phyloP scores from a whole-genome alignment of 768 basidiomycete genomes.

The Suillus bovinus region DNA sequence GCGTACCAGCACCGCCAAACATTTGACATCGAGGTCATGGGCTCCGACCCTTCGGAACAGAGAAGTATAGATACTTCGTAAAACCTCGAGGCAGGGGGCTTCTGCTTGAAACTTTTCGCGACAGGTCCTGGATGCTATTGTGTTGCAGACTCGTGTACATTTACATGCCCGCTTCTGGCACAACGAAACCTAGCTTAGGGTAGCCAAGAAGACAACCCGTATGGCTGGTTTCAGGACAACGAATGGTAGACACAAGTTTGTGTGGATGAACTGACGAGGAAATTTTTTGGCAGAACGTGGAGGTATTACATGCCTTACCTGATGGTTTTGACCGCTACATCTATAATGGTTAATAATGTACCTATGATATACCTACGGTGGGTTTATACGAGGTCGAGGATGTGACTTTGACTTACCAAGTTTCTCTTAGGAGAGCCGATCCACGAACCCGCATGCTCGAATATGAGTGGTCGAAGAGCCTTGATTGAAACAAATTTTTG shows the following conservation, averaged over 20 bases:
- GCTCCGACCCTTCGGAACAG: conserved; percentile 25
- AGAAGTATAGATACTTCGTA: conserved; percentile 23
- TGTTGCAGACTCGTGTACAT: not conserved
- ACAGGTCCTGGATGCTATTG: not conserved
- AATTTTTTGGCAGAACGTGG: not conserved
- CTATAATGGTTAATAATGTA: not conserved
- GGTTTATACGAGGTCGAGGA: not conserved
- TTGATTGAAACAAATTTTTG: not conserved
- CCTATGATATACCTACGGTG: not conserved
- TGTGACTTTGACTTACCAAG: conserved; percentile 4
- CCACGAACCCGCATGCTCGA: not conserved
- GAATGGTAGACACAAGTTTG: not conserved
- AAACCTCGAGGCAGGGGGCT: conserved; percentile 11
- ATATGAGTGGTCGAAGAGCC: not conserved
- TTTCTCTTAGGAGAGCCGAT: not conserved
- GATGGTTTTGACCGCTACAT: not conserved
- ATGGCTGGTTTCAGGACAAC: conserved; percentile 13
- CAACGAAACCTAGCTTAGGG: conserved; percentile 22
- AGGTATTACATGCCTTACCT: not conserved
- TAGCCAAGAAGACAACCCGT: conserved; percentile 12
- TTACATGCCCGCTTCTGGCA: conserved; percentile 9
- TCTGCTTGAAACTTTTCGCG: not conserved
- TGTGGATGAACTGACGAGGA: not conserved
- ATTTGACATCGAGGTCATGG: conserved; percentile 18
- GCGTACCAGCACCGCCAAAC: conserved; percentile 23